phyloP scores from a whole-genome alignment of 108 stramenopile genomes.

The Stephanodiscus minutulus region DNA sequence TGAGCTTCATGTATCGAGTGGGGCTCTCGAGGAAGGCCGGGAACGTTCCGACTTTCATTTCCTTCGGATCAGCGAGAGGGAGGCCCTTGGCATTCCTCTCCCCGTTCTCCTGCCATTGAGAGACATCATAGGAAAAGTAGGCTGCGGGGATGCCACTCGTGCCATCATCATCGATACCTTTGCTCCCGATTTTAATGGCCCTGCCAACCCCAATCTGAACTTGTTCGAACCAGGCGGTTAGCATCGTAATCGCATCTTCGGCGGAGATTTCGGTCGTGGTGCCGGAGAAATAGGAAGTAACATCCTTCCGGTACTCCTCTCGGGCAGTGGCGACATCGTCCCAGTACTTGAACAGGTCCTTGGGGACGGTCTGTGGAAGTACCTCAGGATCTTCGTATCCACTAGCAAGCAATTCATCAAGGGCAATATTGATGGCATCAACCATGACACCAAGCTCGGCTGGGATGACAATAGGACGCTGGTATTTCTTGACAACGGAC shows the following conservation, averaged over 20 bases:
- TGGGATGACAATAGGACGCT: conserved; percentile 74
- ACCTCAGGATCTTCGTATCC: conserved; percentile 70
- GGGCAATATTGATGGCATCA: conserved; percentile 64
- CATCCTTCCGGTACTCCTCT: conserved; percentile 81
- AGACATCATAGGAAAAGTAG: conserved; percentile 88
- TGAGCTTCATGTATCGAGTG: conserved; percentile 93
- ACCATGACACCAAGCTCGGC: conserved; percentile 78
- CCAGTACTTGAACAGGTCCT: conserved; percentile 91
- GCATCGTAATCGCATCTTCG: conserved; percentile 62
- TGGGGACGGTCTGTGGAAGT: conserved; percentile 69
- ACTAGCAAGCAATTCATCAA: conserved; percentile 71
- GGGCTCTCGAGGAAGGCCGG: conserved; percentile 96
- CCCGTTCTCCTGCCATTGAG: conserved; percentile 67
- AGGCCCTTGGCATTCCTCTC: conserved; percentile 64
- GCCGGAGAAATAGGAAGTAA: conserved; percentile 88
- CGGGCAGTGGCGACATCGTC: conserved; percentile 84
- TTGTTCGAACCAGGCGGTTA: conserved; percentile 73
- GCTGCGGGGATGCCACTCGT: conserved; percentile 83
- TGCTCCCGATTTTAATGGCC: conserved; percentile 79
- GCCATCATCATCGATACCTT: conserved; percentile 84
- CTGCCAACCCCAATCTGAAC: conserved; percentile 81
- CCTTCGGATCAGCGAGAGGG: conserved; percentile 76
- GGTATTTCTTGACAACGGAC: conserved; percentile 69
- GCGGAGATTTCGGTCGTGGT: conserved; percentile 63
- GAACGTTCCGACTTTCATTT: conserved; percentile 86